Percentiles rank a stretch among this genome's conserved stretches.
Conservation (phyloP, 495 filamentous ascomycete species). For the Lophiotrema nucula region DNA sequence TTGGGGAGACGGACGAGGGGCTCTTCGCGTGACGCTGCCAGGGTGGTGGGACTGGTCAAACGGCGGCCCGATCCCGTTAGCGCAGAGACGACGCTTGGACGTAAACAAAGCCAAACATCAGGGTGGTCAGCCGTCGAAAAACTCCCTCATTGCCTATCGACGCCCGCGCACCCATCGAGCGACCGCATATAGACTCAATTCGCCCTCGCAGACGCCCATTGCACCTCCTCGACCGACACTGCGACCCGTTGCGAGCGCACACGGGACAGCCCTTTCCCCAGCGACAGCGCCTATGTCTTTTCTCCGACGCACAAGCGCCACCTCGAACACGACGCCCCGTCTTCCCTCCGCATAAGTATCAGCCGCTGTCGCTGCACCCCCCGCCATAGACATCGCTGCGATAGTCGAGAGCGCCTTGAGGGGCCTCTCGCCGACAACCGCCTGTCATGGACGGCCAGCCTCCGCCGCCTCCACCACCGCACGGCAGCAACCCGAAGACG, state of each 20-base stretch:
- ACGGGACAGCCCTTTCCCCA: not conserved
- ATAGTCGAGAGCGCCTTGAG: constrained; percentile 4
- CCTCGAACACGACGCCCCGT: not conserved
- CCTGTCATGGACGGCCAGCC: constrained; percentile 38
- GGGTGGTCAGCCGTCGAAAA: too few species aligned
- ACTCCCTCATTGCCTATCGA: too few species aligned
- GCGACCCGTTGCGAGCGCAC: not conserved
- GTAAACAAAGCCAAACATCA: not conserved
- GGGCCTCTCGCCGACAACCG: constrained; percentile 8
- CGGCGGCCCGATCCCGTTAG: not conserved
- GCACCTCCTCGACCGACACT: not conserved
- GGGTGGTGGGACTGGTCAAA: not conserved
- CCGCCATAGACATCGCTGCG: not conserved
- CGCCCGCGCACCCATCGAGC: too few species aligned
- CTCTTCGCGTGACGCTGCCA: not conserved
- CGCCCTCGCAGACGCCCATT: not conserved
- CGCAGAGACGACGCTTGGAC: not conserved
- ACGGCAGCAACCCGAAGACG: constrained; percentile 44
- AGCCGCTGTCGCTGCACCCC: not conserved
- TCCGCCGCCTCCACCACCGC: constrained; percentile 42
- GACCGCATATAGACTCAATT: not conserved
- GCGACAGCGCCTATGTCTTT: constrained; percentile 21
- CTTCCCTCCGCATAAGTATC: not conserved
- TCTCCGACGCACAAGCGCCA: constrained; percentile 26
- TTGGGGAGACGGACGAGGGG: not conserved